Evolutionary conservation across 768 basidiomycete genomes (phyloP), one percentile per base, ranked within the genome.

Genomic region (Cystoderma amianthinum): DNA sequence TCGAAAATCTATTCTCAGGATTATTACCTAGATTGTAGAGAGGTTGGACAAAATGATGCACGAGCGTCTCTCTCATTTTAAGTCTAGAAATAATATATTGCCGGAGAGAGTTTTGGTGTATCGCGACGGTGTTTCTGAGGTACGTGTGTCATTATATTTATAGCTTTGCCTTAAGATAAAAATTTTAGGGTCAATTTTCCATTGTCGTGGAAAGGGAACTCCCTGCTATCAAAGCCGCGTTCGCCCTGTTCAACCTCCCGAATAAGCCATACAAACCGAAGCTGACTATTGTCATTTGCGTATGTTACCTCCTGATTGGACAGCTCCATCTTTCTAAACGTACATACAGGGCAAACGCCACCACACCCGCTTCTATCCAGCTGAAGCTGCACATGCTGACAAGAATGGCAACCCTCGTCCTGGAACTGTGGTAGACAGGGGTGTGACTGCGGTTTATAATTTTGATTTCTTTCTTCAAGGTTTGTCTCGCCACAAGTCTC

Each of bases 71-170:
- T 57, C 61, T 17, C 51, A 69, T 10, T 91, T 76, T 61, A 51
- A 63, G 41, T 42, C 43, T 24, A 68, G 53, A 47, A 84, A 70
- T 47, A 67, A 54, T 1, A 21, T 68, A 55, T 65, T 90, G 1
- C 89, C 89, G 0, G 61, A 74, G 4, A 74, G 85, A 2, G 66
- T 92, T 33, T 55, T 84, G 10, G 72, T 92, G 0, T 92, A 82
- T 51, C 78, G 89, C 15, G 88, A 90, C 54, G 88, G 88, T 37
- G 85, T 90, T 20, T 87, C 85, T 2, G 86, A 89, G 63, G 85
- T 82, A 25, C 21, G n/a, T n/a, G n/a, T n/a, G n/a, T n/a, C n/a
- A n/a, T n/a, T n/a, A n/a, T n/a, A n/a, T n/a, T n/a, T n/a, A n/a
- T n/a, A n/a, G n/a, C n/a, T n/a, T n/a, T n/a, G n/a, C n/a, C n/a